Evolutionary conservation across 257 asterid genomes (phyloP).

Genomic region (Solanum appendiculatum): DNA sequence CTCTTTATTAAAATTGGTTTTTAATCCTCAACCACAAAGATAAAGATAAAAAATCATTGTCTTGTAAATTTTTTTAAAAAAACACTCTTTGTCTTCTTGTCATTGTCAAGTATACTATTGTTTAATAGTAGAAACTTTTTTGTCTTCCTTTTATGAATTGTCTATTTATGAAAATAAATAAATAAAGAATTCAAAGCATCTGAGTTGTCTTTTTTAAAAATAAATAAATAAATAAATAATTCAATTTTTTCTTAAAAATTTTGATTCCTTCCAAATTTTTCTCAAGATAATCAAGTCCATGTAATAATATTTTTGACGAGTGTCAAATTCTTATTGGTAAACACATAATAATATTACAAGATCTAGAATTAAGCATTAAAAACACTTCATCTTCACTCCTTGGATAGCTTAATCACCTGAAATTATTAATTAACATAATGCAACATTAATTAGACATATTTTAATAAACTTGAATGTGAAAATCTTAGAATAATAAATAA

Average conservation of each 20-base stretch:
- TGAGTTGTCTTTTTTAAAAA: too few relatives aligned
- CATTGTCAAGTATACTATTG: background rate
- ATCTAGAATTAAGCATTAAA: background rate
- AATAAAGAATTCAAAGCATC: too few relatives aligned
- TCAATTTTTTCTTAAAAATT: too few relatives aligned
- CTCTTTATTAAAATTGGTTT: too few relatives aligned
- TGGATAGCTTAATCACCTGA: background rate
- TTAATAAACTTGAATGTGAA: too few relatives aligned
- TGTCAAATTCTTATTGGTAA: background rate
- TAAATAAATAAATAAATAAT: too few relatives aligned
- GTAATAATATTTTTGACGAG: background rate
- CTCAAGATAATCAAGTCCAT: background rate
- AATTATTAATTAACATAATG: background rate
- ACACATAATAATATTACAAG: background rate
- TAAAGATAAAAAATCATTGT: background rate
- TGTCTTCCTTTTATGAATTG: background rate
- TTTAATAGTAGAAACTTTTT: background rate
- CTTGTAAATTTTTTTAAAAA: too few relatives aligned
- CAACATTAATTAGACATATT: background rate
- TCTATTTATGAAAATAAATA: background rate
- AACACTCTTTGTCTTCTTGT: background rate
- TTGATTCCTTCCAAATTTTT: too few relatives aligned
- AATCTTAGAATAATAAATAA: too few relatives aligned
- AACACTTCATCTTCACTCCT: background rate
- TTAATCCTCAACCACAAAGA: background rate